Evolutionary conservation across 192 early-diverging fungal genomes (phyloP).

Genomic region (Ambispora gerdemannii): DNA sequence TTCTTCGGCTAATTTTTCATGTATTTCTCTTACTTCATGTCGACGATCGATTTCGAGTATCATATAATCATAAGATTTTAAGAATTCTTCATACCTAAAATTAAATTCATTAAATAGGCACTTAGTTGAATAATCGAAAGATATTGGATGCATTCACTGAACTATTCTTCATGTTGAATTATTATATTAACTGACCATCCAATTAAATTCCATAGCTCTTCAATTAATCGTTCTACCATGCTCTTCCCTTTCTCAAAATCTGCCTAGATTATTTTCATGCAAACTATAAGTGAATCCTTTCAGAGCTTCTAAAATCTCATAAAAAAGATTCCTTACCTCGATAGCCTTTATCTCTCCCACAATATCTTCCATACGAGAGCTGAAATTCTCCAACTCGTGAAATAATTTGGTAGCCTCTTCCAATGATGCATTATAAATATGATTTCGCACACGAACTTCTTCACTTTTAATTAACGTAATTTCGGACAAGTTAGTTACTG

Average conservation of each 20-base stretch:
- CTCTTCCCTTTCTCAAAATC: conserved; percentile 23
- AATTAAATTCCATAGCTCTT: conserved; percentile 29
- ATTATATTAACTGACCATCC: conserved; percentile 11
- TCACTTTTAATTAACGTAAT: conserved; percentile 18
- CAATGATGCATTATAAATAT: conserved; percentile 26
- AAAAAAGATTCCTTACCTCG: conserved; percentile 5
- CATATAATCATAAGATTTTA: conserved; percentile 27
- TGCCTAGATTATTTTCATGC: no score
- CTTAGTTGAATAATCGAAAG: background rate
- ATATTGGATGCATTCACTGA: no score
- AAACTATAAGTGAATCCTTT: background rate
- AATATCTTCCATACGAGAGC: conserved; percentile 13
- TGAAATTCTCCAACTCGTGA: conserved; percentile 21
- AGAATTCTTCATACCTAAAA: conserved; percentile 34
- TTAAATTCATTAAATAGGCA: background rate
- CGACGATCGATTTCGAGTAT: conserved; percentile 32
- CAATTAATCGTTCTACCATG: conserved; percentile 22
- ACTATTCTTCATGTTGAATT: no score
- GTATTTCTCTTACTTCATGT: conserved; percentile 18
- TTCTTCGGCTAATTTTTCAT: conserved; percentile 28
- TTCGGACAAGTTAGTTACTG: background rate
- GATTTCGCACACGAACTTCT: conserved; percentile 24
- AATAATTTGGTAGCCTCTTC: conserved; percentile 25
- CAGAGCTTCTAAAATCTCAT: background rate
- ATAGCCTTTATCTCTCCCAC: conserved; percentile 10